Conservation (phyloP, 2,329 filamentous ascomycete species). For the Colletotrichum trifolii region DNA sequence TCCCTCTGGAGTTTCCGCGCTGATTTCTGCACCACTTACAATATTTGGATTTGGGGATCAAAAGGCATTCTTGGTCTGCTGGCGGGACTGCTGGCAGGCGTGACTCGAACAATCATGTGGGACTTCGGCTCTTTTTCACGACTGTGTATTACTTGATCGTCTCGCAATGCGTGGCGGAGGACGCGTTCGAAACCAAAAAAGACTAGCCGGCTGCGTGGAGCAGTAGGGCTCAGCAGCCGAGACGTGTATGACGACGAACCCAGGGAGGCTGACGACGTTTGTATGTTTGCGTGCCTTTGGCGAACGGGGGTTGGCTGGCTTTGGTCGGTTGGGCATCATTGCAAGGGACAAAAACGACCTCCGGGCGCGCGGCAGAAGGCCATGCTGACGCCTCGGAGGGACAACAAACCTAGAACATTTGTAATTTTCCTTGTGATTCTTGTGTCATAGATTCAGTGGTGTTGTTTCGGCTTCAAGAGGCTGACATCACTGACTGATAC, state of each 20-base stretch:
- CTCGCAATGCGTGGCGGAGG: constrained; percentile 13
- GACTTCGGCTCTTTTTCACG: constrained; percentile 28
- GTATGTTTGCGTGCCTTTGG: constrained; percentile 37
- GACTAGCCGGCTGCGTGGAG: constrained; percentile 22
- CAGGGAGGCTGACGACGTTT: constrained; percentile 37
- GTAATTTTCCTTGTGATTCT: constrained; percentile 34
- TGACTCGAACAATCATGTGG: constrained; percentile 12
- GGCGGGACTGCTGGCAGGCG: constrained; percentile 2
- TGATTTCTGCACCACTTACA: constrained; percentile 22
- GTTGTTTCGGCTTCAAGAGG: constrained; percentile 11
- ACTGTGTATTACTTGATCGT: constrained; percentile 36
- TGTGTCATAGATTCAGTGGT: constrained; percentile 30
- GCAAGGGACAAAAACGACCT: constrained; percentile 31
- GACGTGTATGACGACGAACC: constrained; percentile 37
- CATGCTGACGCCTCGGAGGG: constrained; percentile 17
- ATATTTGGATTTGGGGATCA: constrained; percentile 22
- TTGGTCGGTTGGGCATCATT: constrained; percentile 36
- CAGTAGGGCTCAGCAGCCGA: constrained; percentile 27
- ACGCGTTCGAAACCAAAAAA: constrained; percentile 32
- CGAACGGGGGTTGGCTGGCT: constrained; percentile 31
- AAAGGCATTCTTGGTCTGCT: constrained; percentile 25
- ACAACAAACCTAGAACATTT: constrained; percentile 35
- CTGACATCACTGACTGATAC: constrained; percentile 23
- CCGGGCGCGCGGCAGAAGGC: constrained; percentile 10
- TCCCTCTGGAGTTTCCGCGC: constrained; percentile 17